phyloP scores from a whole-genome alignment of 768 basidiomycete species.

The Podaxis sp. region DNA sequence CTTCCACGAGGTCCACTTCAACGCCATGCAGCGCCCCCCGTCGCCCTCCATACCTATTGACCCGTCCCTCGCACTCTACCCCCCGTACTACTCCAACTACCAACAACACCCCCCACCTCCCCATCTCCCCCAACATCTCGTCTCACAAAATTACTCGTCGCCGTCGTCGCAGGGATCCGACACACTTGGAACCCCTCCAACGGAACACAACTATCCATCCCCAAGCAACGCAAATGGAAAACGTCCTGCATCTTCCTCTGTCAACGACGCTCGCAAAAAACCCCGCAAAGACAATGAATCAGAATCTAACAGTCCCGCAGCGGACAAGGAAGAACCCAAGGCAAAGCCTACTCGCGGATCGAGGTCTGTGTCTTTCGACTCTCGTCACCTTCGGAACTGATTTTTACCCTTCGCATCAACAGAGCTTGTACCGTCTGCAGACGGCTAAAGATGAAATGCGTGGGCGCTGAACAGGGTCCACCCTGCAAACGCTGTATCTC shows the following conservation, averaged over 20 bases:
- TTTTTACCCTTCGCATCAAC: conserved; percentile 18
- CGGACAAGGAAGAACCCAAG: conserved; percentile 67
- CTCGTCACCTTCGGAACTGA: not conserved
- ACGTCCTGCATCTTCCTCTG: conserved; percentile 53
- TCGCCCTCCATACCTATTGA: conserved; percentile 69
- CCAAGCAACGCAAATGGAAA: conserved; percentile 61
- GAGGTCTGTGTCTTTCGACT: conserved; percentile 45
- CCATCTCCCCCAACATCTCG: conserved; percentile 53
- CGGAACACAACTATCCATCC: conserved; percentile 57
- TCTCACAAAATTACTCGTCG: conserved; percentile 63
- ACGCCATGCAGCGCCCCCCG: conserved; percentile 53
- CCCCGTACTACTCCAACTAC: conserved; percentile 63
- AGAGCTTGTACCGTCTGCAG: conserved; percentile 93
- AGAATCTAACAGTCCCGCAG: conserved; percentile 49
- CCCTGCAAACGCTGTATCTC: conserved; percentile 86
- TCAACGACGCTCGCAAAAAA: conserved; percentile 55
- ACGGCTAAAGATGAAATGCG: conserved; percentile 92
- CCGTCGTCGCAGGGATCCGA: conserved; percentile 83
- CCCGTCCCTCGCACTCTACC: conserved; percentile 67
- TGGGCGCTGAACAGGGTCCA: conserved; percentile 85
- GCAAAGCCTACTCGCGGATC: conserved; percentile 88
- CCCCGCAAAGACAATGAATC: conserved; percentile 60
- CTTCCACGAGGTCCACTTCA: conserved; percentile 44
- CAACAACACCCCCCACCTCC: conserved; percentile 40
- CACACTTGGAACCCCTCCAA: conserved; percentile 70